Evolutionary conservation across 1,284 basidiomycete genomes (phyloP).

Genomic region (Malassezia japonica): DNA sequence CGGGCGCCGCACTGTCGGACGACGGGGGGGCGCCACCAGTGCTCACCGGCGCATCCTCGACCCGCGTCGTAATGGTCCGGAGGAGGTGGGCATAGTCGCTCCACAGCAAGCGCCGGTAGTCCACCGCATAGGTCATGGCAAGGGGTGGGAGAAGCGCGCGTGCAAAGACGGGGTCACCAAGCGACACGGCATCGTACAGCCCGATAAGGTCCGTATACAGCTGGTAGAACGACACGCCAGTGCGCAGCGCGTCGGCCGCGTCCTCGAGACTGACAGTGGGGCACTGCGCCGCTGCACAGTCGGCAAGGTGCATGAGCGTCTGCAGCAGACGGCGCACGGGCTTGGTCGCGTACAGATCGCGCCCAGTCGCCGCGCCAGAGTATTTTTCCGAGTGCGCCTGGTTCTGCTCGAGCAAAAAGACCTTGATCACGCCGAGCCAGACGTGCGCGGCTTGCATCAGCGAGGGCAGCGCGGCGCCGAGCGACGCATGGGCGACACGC

Average conservation of each 20-base stretch:
- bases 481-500: slow-evolving; percentile 31
- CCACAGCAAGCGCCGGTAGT: slow-evolving; percentile 80
- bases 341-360: slow-evolving; percentile 63
- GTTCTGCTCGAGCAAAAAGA: slow-evolving; percentile 70
- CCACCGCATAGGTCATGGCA: slow-evolving; percentile 64
- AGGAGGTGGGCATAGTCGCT: slow-evolving; percentile 60
- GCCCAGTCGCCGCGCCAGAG: slow-evolving; percentile 32
- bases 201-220: slow-evolving; percentile 84
- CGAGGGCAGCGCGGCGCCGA: slow-evolving; percentile 53
- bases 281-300: slow-evolving; percentile 4
- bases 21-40: slow-evolving; percentile 51
- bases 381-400: slow-evolving; percentile 17
- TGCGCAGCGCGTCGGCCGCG: slow-evolving; percentile 18
- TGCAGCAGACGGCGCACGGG: slow-evolving; percentile 53
- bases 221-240: slow-evolving; percentile 63
- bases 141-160: slow-evolving; percentile 67
- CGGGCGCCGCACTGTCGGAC: slow-evolving; percentile 31
- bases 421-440: slow-evolving; percentile 72
- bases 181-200: slow-evolving; percentile 81
- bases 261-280: slow-evolving; percentile 31
- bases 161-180: slow-evolving; percentile 68
- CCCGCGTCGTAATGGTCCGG: slow-evolving; percentile 22
- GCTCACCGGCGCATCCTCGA: slow-evolving; percentile 37
- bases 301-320: slow-evolving; percentile 20
- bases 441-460: slow-evolving; percentile 25